phyloP scores from a whole-genome alignment of 176 grass and related monocot genomes.

The Pontederia paniculata region DNA sequence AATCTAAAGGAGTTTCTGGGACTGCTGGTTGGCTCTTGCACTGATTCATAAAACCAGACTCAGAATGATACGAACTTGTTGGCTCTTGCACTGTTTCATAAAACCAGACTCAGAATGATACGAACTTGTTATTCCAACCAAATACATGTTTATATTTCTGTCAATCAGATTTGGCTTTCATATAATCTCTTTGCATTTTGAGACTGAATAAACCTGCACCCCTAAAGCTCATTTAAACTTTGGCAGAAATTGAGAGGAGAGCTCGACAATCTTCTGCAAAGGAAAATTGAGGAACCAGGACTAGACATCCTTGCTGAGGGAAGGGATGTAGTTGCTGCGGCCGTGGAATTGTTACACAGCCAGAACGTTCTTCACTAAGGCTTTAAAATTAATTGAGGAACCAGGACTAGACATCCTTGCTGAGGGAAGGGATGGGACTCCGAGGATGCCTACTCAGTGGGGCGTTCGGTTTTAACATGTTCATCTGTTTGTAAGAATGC shows the following conservation, averaged over 20 bases:
- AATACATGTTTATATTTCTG: too few species aligned
- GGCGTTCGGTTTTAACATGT: too few species aligned
- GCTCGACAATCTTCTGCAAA: slow-evolving; percentile 73
- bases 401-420: slow-evolving; percentile 60
- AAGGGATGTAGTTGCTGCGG: slow-evolving; percentile 67
- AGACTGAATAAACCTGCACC: slow-evolving; percentile 1
- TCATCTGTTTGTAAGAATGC: too few species aligned
- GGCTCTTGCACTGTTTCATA: too few species aligned
- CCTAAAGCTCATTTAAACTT: background rate
- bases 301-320: slow-evolving; percentile 69
- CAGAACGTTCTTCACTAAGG: slow-evolving; percentile 37
- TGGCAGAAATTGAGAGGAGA: slow-evolving; percentile 78
- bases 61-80: too few species aligned
- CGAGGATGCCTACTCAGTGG: slow-evolving; percentile 30
- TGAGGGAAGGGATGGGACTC: slow-evolving; percentile 62
- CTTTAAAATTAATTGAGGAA: slow-evolving; percentile 35
- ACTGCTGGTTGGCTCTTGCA: too few species aligned
- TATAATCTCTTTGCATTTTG: background rate
- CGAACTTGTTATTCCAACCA: too few species aligned
- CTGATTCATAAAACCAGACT: too few species aligned
- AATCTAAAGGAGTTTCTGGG: background rate
- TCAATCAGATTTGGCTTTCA: too few species aligned
- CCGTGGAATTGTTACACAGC: slow-evolving; percentile 78
- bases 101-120: too few species aligned
- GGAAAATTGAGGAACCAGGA: slow-evolving; percentile 74